phyloP scores from a whole-genome alignment of 805 yeast species.

The Myxozyma neglecta region DNA sequence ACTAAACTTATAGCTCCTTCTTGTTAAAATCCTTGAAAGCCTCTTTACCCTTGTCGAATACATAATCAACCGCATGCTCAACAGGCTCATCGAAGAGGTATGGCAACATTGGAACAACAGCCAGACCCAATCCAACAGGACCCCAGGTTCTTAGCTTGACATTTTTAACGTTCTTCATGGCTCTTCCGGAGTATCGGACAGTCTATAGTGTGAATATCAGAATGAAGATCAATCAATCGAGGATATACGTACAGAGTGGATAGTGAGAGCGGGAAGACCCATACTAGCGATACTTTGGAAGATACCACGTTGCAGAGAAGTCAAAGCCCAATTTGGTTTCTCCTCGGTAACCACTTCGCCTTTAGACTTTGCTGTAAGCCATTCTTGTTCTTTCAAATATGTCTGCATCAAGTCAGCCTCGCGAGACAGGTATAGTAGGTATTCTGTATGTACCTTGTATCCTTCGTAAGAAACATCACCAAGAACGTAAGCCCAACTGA shows the following conservation, averaged over 20 bases:
- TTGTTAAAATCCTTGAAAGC: constrained; percentile 20
- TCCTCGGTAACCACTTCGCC: constrained; percentile 59
- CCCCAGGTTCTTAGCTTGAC: constrained; percentile 59
- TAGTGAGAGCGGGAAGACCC: constrained; percentile 86
- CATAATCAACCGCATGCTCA: constrained; percentile 63
- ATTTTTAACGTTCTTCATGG: constrained; percentile 57
- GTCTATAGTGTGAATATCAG: constrained; percentile 20
- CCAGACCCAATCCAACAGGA: constrained; percentile 76
- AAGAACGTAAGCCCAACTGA: constrained; percentile 72
- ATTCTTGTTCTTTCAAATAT: constrained; percentile 19
- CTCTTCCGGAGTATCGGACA: constrained; percentile 65
- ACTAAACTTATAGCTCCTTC: constrained; percentile 15
- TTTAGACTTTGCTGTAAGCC: constrained; percentile 49
- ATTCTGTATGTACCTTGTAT: constrained; percentile 52
- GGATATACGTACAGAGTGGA: constrained; percentile 51
- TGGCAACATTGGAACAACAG: constrained; percentile 75
- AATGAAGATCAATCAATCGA: background rate
- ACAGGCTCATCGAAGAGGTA: constrained; percentile 81
- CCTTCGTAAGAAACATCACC: constrained; percentile 75
- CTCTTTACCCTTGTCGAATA: constrained; percentile 46
- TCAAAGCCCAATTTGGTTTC: constrained; percentile 61
- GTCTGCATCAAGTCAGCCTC: constrained; percentile 11
- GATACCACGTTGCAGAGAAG: constrained; percentile 67
- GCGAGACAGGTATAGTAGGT: background rate
- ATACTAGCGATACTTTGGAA: constrained; percentile 81